A percentile compares a stretch with the other conserved stretches of the same genome.
These are phyloP conservation scores for Reutealis trisperma DNA, from an alignment of 345 rosid species.

Conservation along the genomic window DNA sequence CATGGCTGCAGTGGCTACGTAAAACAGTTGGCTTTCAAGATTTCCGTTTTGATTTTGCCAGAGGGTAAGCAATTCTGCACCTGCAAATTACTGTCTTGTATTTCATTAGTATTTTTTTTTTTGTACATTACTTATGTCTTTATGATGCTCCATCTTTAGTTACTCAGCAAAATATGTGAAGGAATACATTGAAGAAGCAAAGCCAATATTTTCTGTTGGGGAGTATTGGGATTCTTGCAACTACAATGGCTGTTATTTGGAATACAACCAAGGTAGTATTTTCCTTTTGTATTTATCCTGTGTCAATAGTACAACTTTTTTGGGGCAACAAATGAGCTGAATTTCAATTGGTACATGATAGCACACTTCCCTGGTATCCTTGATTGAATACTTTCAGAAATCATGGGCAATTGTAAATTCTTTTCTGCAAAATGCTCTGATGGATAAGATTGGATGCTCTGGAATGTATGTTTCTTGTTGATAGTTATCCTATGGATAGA, in stretches of 20 bases:
- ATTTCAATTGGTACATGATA: background rate
- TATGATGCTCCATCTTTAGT: constrained; percentile 37
- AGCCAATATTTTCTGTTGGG: constrained; percentile 83
- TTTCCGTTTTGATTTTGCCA: constrained; percentile 91
- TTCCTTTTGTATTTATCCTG: background rate
- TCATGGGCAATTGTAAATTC: background rate
- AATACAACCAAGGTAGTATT: constrained; percentile 78
- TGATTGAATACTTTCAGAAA: background rate
- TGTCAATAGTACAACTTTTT: background rate
- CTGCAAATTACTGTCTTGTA: constrained; percentile 4
- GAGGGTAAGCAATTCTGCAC: constrained; percentile 52
- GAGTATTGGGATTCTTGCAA: constrained; percentile 95
- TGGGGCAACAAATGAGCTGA: constrained; percentile 4
- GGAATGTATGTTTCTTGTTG: background rate
- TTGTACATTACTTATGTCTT: background rate
- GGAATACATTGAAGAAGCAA: constrained; percentile 81
- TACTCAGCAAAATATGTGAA: constrained; percentile 78
- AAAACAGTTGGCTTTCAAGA: constrained; percentile 71
- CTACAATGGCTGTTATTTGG: constrained; percentile 56
- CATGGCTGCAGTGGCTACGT: constrained; percentile 79
- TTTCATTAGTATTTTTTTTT: background rate
- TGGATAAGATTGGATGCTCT: background rate
- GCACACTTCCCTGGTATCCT: background rate
- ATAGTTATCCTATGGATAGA: background rate
- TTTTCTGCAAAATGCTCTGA: background rate